These are phyloP conservation scores for Sporothrix luriei DNA, from an alignment of 2,329 filamentous ascomycete species.

Conservation along the genomic window DNA sequence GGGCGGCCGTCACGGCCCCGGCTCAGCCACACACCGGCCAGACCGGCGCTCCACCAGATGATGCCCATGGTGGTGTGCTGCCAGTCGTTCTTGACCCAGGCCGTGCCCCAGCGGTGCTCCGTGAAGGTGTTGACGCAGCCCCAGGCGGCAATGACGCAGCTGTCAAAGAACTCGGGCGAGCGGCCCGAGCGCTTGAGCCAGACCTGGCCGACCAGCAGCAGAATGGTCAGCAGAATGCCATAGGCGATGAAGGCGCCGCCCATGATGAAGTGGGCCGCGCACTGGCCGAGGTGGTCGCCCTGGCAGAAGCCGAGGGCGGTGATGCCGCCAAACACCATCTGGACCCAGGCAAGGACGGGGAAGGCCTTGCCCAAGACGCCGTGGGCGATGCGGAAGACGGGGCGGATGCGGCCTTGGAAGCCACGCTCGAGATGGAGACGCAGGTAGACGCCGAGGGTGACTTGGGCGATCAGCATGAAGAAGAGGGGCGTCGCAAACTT, in stretches of 20 bases:
- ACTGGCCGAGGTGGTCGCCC: constrained; percentile 88
- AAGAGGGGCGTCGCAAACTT: constrained; percentile 80
- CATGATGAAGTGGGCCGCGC: constrained; percentile 97
- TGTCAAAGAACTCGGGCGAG: constrained; percentile 97
- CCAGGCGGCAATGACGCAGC: constrained; percentile 86
- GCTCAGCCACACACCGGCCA: constrained; percentile 91
- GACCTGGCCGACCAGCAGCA: constrained; percentile 83
- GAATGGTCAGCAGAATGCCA: constrained; percentile 80
- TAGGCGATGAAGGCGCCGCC: constrained; percentile 95
- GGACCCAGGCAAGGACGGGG: constrained; percentile 83
- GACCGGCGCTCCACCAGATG: constrained; percentile 93
- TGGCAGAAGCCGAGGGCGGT: constrained; percentile 90
- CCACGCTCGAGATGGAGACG: constrained; percentile 86
- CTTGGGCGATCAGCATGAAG: constrained; percentile 73
- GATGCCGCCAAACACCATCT: constrained; percentile 96
- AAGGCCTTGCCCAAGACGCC: constrained; percentile 83
- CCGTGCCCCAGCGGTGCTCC: constrained; percentile 87
- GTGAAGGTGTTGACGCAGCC: constrained; percentile 98
- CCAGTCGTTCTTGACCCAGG: constrained; percentile 91
- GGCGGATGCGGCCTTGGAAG: constrained; percentile 72
- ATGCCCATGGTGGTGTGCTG: constrained; percentile 99
- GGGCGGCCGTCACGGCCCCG: constrained; percentile 79
- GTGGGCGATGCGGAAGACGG: constrained; percentile 71
- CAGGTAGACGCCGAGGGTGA: constrained; percentile 81
- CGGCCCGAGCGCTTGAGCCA: constrained; percentile 82